phyloP scores from a whole-genome alignment of 1,139 yeast genomes.

The Suhomyces atakaporum region DNA sequence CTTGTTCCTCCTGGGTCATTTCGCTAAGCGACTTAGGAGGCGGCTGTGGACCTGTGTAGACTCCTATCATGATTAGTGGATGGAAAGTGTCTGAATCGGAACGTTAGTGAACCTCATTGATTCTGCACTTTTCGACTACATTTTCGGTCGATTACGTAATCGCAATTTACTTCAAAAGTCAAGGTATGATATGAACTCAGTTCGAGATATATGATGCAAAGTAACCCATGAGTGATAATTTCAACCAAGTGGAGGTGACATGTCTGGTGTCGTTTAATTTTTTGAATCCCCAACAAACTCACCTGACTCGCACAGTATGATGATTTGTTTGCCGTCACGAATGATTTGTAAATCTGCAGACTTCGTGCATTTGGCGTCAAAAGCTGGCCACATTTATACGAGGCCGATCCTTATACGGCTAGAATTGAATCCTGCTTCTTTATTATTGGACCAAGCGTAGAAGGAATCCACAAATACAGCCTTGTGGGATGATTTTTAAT shows the following conservation, averaged over 20 bases:
- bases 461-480: no score
- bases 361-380: background rate
- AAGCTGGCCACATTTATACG: background rate
- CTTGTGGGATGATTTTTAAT: background rate
- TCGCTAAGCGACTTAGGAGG: slow-evolving; percentile 53
- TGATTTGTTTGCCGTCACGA: background rate
- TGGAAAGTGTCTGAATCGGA: background rate
- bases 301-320: background rate
- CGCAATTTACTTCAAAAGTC: background rate
- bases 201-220: slow-evolving; percentile 5
- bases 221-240: slow-evolving; percentile 2
- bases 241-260: background rate
- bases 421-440: background rate
- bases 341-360: no score
- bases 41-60: slow-evolving; percentile 27
- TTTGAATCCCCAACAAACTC: background rate
- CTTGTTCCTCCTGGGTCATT: slow-evolving; percentile 91
- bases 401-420: background rate
- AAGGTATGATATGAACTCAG: slow-evolving; percentile 1
- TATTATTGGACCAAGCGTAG: background rate
- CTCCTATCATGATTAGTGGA: slow-evolving; percentile 23
- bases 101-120: background rate
- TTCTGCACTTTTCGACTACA: slow-evolving; percentile 1
- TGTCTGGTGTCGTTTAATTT: no score
- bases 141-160: slow-evolving; percentile 6